Evolutionary conservation across 2,329 filamentous ascomycete species (phyloP), one percentile per base, ranked within the genome.

Genomic region (Diplocarpon rosae): DNA sequence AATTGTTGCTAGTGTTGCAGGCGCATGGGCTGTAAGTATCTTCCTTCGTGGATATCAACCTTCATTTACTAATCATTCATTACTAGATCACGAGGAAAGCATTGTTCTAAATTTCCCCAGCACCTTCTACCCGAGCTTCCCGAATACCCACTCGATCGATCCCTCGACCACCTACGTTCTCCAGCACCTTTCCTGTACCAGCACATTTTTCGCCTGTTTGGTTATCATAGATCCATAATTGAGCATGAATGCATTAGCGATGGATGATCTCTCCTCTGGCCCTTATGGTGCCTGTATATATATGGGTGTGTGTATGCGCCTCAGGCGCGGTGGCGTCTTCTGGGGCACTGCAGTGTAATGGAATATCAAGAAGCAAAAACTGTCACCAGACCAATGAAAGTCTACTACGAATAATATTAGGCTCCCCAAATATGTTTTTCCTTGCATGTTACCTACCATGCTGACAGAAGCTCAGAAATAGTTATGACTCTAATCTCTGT

Each of bases 1-100:
- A 56, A 82, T 98, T 54, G 89, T 96, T 47, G 92, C 83, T 42
- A 78, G 80, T 34, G 74, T 92, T 51, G 93, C 92, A 44, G 88
- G 85, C 53, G 75, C 70, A 48, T 98, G 93, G 92, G 83, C 89
- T 61, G 90, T 98, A 78, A 68, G 85, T 78, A 33, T 42, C 27
- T 4, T 35, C 15, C 15, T 17, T 5, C 33, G n/a, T 16, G 3
- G 13, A 10, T 14, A 10, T 35, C 4, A 10, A 10, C 6, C 5
- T n/a, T 14, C 30, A 32, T 10, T 52, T 44, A 53, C 52, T 46
- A 47, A 61, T 47, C 14, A 5, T 29, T 29, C 12, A 32, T 32
- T 33, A 49, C 34, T 48, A 75, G 71, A 64, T 75, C 39, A 66
- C 67, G 45, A 67, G 70, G 56, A 73, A 71, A 56, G 65, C 69